Percentiles rank a stretch among this genome's conserved stretches.
Conservation (phyloP, 768 basidiomycete species). For the Tylopilus felleus region DNA sequence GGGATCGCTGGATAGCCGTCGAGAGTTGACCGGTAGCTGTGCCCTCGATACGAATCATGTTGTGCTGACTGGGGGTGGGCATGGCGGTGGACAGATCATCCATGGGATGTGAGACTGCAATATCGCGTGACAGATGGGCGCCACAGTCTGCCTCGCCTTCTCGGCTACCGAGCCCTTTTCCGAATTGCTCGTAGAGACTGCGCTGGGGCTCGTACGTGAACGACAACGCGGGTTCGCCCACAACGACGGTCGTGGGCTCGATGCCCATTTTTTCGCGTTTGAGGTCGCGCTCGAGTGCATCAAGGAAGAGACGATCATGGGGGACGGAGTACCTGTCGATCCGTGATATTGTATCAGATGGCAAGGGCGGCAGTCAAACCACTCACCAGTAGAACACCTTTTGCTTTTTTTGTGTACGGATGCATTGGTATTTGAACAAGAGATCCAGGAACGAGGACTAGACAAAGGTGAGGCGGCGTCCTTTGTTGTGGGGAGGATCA, state of each 20-base stretch:
- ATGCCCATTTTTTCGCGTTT: slow-evolving; percentile 92
- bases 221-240: slow-evolving; percentile 81
- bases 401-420: slow-evolving; percentile 97
- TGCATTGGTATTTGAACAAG: slow-evolving; percentile 94
- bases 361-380: background rate
- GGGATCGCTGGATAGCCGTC: slow-evolving; percentile 18
- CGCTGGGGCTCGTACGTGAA: slow-evolving; percentile 87
- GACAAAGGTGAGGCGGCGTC: background rate
- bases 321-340: slow-evolving; percentile 86
- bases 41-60: slow-evolving; percentile 27
- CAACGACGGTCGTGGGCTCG: slow-evolving; percentile 75
- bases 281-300: slow-evolving; percentile 92
- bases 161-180: slow-evolving; percentile 35
- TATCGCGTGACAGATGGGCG: slow-evolving; percentile 32
- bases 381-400: slow-evolving; percentile 97
- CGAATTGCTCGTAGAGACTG: slow-evolving; percentile 88
- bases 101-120: slow-evolving; percentile 3
- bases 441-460: slow-evolving; percentile 92
- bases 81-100: slow-evolving; percentile 15
- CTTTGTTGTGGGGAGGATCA: background rate
- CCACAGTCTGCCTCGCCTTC: slow-evolving; percentile 37
- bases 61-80: slow-evolving; percentile 5
- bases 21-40: slow-evolving; percentile 13
- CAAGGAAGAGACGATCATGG: slow-evolving; percentile 94
- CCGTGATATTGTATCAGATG: background rate